Evolutionary conservation across 306 rosid genomes (phyloP).

Genomic region (Ammopiptanthus mongolicus): DNA sequence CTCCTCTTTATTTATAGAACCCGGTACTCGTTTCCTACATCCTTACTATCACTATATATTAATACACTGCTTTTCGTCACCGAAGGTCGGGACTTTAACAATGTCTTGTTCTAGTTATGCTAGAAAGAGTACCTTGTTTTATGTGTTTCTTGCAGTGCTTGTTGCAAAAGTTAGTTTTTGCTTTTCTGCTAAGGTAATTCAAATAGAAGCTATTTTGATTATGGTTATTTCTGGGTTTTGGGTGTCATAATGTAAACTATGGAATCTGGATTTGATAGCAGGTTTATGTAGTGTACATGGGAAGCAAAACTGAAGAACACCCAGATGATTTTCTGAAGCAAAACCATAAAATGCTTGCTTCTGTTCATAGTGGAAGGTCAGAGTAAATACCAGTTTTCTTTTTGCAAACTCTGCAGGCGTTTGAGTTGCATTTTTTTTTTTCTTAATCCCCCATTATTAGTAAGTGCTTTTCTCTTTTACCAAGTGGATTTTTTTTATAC

Average conservation of each 20-base stretch:
- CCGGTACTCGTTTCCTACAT: neutral
- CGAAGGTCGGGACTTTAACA: conserved; percentile 13
- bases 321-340: conserved; percentile 47
- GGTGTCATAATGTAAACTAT: neutral
- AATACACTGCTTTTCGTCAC: neutral
- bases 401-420: neutral
- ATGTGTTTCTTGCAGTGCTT: conserved; percentile 37
- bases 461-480: neutral
- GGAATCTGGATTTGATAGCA: conserved; percentile 28
- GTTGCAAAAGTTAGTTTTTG: conserved; percentile 35
- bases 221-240: neutral
- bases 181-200: conserved; percentile 54
- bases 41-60: neutral
- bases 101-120: conserved; percentile 38
- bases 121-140: conserved; percentile 20
- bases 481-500: conserved; percentile 17
- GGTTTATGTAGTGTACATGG: conserved; percentile 86
- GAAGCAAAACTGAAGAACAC: conserved; percentile 65
- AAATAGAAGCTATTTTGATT: neutral
- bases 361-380: conserved; percentile 70
- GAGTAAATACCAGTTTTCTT: neutral
- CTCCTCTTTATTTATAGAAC: neutral
- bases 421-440: neutral
- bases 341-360: conserved; percentile 66
- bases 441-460: too few species aligned